Evolutionary conservation across 345 rosid species (phyloP).

Genomic region (Euphorbia tirucalli): DNA sequence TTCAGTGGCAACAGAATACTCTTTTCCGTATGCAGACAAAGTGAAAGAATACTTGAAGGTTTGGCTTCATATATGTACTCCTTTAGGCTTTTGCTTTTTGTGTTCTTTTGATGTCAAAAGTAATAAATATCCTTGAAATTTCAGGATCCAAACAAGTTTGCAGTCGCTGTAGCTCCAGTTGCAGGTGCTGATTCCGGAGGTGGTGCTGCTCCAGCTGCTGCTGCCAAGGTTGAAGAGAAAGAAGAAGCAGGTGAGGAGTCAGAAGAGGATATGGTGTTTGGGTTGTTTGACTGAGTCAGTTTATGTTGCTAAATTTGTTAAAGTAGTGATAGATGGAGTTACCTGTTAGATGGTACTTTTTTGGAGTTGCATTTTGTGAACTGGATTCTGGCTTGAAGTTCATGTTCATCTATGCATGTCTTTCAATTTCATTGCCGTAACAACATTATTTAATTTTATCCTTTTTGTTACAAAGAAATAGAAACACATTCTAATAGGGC

Average conservation of each 20-base stretch:
- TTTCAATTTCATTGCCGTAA: too few species aligned
- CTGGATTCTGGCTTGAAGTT: neutral
- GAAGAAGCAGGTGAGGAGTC: constrained; percentile 25
- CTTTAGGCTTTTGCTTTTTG: neutral
- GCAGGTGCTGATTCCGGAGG: neutral
- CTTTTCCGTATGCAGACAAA: constrained; percentile 23
- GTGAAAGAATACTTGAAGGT: constrained; percentile 28
- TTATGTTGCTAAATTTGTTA: neutral
- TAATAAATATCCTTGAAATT: neutral
- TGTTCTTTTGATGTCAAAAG: neutral
- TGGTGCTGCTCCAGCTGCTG: constrained; percentile 9
- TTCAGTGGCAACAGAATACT: constrained; percentile 20
- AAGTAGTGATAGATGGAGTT: neutral
- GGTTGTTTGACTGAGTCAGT: constrained; percentile 18
- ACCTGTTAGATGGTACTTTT: neutral
- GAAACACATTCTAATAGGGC: too few species aligned
- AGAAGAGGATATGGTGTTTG: constrained; percentile 13
- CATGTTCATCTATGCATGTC: too few species aligned
- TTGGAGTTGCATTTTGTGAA: neutral
- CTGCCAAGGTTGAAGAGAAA: constrained; percentile 18
- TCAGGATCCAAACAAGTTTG: constrained; percentile 32
- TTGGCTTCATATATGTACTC: neutral
- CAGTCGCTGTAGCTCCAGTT: constrained; percentile 8
- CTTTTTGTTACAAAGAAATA: too few species aligned
- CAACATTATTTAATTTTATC: too few species aligned